Evolutionary conservation across 805 yeast genomes (phyloP).

Genomic region (Ogataea saltuana): DNA sequence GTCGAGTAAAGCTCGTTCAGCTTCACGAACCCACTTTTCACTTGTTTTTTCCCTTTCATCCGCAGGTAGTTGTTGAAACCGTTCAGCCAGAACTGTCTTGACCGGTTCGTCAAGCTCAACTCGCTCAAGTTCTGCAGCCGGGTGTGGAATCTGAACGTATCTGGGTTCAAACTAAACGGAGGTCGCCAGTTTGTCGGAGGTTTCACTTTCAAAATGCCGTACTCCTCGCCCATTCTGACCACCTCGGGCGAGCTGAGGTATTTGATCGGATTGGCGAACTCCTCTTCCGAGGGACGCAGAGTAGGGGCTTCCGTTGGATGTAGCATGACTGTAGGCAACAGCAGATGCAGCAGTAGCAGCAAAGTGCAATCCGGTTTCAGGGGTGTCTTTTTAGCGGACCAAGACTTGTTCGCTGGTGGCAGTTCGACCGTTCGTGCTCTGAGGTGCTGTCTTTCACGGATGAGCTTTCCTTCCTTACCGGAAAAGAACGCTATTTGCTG

Average conservation of each 20-base stretch:
- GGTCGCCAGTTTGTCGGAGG: slow-evolving; percentile 59
- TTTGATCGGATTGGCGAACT: slow-evolving; percentile 51
- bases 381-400: too few relatives aligned
- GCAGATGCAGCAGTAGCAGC: too few relatives aligned
- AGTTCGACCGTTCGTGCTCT: too few relatives aligned
- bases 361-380: too few relatives aligned
- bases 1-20: slow-evolving; percentile 11
- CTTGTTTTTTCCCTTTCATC: slow-evolving; percentile 39
- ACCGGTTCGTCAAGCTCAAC: slow-evolving; percentile 60
- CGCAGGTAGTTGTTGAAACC: slow-evolving; percentile 59
- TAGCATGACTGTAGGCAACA: slow-evolving; percentile 23
- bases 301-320: slow-evolving; percentile 45
- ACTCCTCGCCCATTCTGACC: slow-evolving; percentile 43
- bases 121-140: slow-evolving; percentile 68
- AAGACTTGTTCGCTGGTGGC: too few relatives aligned
- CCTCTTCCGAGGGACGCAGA: slow-evolving; percentile 43
- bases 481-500: too few relatives aligned
- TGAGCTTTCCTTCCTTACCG: too few relatives aligned
- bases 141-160: slow-evolving; percentile 62
- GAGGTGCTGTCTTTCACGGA: too few relatives aligned
- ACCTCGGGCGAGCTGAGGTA: slow-evolving; percentile 46
- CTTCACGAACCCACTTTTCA: slow-evolving; percentile 19
- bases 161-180: slow-evolving; percentile 53
- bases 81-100: slow-evolving; percentile 59
- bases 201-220: slow-evolving; percentile 52